Base-by-base conservation (phyloP, 139 green algal genomes). In the Chlorella ohadii region DNA sequence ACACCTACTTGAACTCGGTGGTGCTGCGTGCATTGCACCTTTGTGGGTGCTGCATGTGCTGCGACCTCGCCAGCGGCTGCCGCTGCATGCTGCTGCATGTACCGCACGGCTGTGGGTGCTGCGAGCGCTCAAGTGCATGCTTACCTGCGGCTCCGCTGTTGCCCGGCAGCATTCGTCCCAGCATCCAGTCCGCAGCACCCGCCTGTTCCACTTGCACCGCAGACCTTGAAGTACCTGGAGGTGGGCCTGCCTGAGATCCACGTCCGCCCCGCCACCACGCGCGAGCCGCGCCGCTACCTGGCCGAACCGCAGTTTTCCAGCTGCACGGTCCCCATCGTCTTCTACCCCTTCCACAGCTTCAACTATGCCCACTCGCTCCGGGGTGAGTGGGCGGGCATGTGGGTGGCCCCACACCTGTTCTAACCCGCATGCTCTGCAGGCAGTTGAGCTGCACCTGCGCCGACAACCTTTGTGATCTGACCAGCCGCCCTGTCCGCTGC, bases 311-410 rank as follows among this genome's bases (percentile, higher is more conserved):
- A 19, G 19, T 74, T 57, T 11, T 61, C 39, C 22, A 38, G 34
- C 27, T 77, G 70, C 70, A 77, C 70, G 9, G 39, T 77, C 16
- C 70, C 70, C 9, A 44, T 77, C 1, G 70, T 77, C 25, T 77
- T 38, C 39, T 77, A 77, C 70, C 67, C 22, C 3, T 25, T 68
- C 20, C 57, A 59, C 39, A 17, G 27, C 22, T 77, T 59, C 70
- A 57, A 77, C 70, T 77, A 38, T 59, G 70, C 39, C 4, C 67
- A 74, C 67, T 28, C 27, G 27, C 63, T 34, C 11, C 27, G 27
- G 34, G 23, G 23, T 33, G 63, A 25, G 27, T 28, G 15, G 19
- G 63, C 63, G 34, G 63, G 27, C 2, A 2, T 36, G 16, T 34
- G 4, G 34, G 4, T 33, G 27, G 19, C 15, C 19, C 63, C 27